Percentiles rank a stretch among this genome's conserved stretches.
Evolutionary conservation across 2,329 filamentous ascomycete genomes (phyloP).

Genomic region (Curvularia verruculosa): DNA sequence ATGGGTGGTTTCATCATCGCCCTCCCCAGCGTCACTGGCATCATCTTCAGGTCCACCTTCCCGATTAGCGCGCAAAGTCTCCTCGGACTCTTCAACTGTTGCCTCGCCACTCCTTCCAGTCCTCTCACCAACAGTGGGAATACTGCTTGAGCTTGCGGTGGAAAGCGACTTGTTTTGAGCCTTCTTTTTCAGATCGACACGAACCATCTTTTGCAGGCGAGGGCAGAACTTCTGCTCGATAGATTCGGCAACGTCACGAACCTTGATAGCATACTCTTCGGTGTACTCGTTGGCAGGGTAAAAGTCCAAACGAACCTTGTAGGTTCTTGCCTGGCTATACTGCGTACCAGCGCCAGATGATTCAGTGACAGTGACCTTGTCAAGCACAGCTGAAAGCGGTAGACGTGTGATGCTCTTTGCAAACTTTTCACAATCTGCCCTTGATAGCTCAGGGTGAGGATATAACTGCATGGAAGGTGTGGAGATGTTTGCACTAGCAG

Average conservation of each 20-base stretch:
- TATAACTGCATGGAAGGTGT: conserved; percentile 90
- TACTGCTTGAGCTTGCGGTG: conserved; percentile 62
- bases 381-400: conserved; percentile 80
- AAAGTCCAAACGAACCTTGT: conserved; percentile 79
- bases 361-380: conserved; percentile 81
- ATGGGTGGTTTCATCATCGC: conserved; percentile 64
- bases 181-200: conserved; percentile 81
- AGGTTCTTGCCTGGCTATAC: conserved; percentile 78
- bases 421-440: conserved; percentile 75
- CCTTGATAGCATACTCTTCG: conserved; percentile 81
- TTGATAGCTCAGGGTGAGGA: conserved; percentile 72
- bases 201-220: conserved; percentile 71
- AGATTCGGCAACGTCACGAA: conserved; percentile 76
- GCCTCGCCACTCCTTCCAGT: conserved; percentile 61
- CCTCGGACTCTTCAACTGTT: conserved; percentile 51
- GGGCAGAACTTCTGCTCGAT: conserved; percentile 83
- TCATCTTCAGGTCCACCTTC: conserved; percentile 69
- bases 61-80: conserved; percentile 33
- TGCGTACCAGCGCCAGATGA: conserved; percentile 73
- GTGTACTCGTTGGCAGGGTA: conserved; percentile 85
- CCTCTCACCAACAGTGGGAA: conserved; percentile 75
- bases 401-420: conserved; percentile 91
- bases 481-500: conserved; percentile 84
- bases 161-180: conserved; percentile 63
- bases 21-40: conserved; percentile 72